phyloP scores from a whole-genome alignment of 1,284 basidiomycete species.

The Chiua sp. region DNA sequence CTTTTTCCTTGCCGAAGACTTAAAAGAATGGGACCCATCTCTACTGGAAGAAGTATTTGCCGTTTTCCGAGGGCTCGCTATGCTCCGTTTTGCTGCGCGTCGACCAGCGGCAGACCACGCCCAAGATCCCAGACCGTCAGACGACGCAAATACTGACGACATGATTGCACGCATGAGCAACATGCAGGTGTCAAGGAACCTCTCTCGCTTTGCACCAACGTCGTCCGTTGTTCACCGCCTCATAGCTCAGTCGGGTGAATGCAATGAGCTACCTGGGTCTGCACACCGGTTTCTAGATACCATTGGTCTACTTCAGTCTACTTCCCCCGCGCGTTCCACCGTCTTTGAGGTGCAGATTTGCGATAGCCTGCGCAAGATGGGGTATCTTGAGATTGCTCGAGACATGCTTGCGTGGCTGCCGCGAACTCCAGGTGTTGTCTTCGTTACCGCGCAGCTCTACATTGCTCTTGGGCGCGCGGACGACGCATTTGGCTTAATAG shows the following conservation, averaged over 20 bases:
- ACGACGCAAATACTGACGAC: conserved; percentile 58
- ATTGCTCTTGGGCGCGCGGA: conserved; percentile 75
- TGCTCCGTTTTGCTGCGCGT: conserved; percentile 62
- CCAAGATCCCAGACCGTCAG: conserved; percentile 31
- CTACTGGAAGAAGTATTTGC: conserved; percentile 76
- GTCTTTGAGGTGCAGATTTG: conserved; percentile 75
- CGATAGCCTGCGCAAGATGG: conserved; percentile 67
- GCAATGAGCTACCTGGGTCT: conserved; percentile 53
- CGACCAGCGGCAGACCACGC: conserved; percentile 60
- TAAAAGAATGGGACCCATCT: conserved; percentile 65
- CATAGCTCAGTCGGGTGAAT: conserved; percentile 55
- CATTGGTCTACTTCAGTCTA: conserved; percentile 67
- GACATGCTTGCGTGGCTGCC: conserved; percentile 80
- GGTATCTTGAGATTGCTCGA: conserved; percentile 65
- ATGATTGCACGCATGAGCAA: conserved; percentile 67
- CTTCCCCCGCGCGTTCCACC: conserved; percentile 67
- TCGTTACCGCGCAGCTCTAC: conserved; percentile 73
- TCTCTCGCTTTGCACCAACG: conserved; percentile 54
- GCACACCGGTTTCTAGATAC: conserved; percentile 73
- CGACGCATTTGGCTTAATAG: conserved; percentile 73
- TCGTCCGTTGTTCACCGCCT: conserved; percentile 77
- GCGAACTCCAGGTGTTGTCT: conserved; percentile 74
- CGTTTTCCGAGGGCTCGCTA: conserved; percentile 75
- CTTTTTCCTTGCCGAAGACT: conserved; percentile 70
- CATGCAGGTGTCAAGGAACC: conserved; percentile 68